These are phyloP conservation scores for Omphalea diandra DNA, from an alignment of 441 rosid genomes.

Conservation along the genomic window DNA sequence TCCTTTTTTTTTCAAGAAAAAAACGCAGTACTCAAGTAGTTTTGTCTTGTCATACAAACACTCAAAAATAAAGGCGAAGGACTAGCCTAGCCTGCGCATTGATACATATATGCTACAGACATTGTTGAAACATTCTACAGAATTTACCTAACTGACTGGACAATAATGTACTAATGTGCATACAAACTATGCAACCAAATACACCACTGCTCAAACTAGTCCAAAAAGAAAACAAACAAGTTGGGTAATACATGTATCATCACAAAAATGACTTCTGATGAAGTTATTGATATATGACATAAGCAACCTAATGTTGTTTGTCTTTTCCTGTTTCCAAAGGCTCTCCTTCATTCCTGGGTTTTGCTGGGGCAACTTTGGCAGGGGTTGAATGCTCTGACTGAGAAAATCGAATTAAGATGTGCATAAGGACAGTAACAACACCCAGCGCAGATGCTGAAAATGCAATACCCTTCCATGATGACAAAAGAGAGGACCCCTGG, in stretches of 20 bases:
- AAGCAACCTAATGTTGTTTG: conserved; percentile 36
- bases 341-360: conserved; percentile 36
- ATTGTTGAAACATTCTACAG: conserved; percentile 26
- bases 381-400: conserved; percentile 96
- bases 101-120: conserved; percentile 18
- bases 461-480: background rate
- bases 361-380: conserved; percentile 72
- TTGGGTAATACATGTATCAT: conserved; percentile 14
- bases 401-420: conserved; percentile 72
- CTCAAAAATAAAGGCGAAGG: background rate
- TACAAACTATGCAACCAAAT: conserved; percentile 18
- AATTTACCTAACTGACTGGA: conserved; percentile 16
- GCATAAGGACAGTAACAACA: conserved; percentile 67
- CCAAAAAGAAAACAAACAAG: conserved; percentile 7
- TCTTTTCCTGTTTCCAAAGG: conserved; percentile 32
- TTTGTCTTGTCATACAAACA: background rate
- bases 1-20: too few relatives aligned
- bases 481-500: background rate
- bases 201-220: background rate
- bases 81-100: conserved; percentile 15
- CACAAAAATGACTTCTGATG: conserved; percentile 29
- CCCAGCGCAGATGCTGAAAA: background rate
- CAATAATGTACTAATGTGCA: conserved; percentile 25
- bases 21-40: background rate
- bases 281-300: conserved; percentile 22